Base-by-base conservation (phyloP, 805 yeast genomes). In the Monosporozyma siamensis region DNA sequence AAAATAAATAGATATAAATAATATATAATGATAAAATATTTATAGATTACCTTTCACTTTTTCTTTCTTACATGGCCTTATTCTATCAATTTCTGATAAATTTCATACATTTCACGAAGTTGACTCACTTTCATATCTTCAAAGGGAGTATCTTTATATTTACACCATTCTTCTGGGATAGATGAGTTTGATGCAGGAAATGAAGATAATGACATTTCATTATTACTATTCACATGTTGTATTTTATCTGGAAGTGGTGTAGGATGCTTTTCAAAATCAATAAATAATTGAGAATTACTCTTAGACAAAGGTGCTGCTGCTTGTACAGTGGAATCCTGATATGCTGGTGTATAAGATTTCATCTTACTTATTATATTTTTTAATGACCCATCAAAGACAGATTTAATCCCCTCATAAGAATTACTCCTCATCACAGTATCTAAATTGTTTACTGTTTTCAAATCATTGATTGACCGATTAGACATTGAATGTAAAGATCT, bases 271-370 rank as follows among this genome's bases (percentile, higher is more conserved):
- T 41, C 51, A 26, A 36, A 39, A 15, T 48, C 49, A 12, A 53
- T 39, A 2, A 55, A 52, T 27, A 43, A 31, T 23, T 47, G 49
- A 4, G 56, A 51, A 6, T 43, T 34, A 34, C 52, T 50, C 41
- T 48, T 49, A 3, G 53, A 48, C 25, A 43, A 32, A 1, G 52
- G 45, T n/a, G n/a, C 10, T 46, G 12, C 21, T 48, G 48, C 35
- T 36, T 9, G 20, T 21, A 20, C 23, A 18, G 36, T 26, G 2
- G 31, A 35, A 17, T 25, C 31, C 29, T 23, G 42, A 7, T 48
- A 47, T 9, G 63, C 58, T 15, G 64, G 61, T 7, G 61, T 53
- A 29, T 59, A 58, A 3, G 62, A 50, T 40, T 54, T 56, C n/a
- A 61, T 52, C 38, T 55, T 56, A 8, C 58, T 59, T 15, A 61